Conservation (phyloP, 768 basidiomycete species). For the Hysterangium stoloniferum region DNA sequence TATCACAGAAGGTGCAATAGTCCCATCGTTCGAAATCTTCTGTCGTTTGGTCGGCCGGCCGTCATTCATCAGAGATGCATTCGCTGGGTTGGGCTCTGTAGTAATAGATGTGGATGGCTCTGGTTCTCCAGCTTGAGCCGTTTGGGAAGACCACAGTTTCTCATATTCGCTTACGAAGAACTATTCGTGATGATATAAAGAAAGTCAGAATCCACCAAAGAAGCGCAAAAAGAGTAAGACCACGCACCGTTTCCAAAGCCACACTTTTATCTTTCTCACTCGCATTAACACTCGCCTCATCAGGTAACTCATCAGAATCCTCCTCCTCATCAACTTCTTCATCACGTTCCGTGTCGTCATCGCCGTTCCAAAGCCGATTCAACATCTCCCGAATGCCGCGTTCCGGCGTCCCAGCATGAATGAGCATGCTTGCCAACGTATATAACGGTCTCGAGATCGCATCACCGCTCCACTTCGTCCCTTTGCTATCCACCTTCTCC, state of each 20-base stretch:
- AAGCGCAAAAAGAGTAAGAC: background rate
- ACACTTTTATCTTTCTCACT: slow-evolving; percentile 7
- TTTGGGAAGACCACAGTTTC: background rate
- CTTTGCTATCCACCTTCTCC: background rate
- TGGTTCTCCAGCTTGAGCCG: background rate
- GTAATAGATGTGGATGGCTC: background rate
- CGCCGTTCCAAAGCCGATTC: slow-evolving; percentile 4
- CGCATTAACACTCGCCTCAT: too few species aligned
- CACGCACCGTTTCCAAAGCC: slow-evolving; percentile 2
- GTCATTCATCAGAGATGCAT: background rate
- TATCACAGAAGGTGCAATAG: background rate
- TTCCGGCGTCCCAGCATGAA: slow-evolving; percentile 1
- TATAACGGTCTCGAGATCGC: slow-evolving; percentile 6
- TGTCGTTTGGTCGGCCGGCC: slow-evolving; percentile 9
- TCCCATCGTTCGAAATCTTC: background rate
- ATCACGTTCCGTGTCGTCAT: slow-evolving; percentile 1
- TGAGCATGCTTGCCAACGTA: background rate
- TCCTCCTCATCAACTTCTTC: slow-evolving; percentile 1
- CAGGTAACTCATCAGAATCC: background rate
- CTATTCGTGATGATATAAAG: background rate
- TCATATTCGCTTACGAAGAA: slow-evolving; percentile 3
- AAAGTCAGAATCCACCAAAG: background rate
- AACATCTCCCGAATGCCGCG: slow-evolving; percentile 1
- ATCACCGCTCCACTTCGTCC: slow-evolving; percentile 6
- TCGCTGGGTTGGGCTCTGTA: too few species aligned